Evolutionary conservation across 495 filamentous ascomycete species (phyloP).

Genomic region (Xanthoparmelia taractica): DNA sequence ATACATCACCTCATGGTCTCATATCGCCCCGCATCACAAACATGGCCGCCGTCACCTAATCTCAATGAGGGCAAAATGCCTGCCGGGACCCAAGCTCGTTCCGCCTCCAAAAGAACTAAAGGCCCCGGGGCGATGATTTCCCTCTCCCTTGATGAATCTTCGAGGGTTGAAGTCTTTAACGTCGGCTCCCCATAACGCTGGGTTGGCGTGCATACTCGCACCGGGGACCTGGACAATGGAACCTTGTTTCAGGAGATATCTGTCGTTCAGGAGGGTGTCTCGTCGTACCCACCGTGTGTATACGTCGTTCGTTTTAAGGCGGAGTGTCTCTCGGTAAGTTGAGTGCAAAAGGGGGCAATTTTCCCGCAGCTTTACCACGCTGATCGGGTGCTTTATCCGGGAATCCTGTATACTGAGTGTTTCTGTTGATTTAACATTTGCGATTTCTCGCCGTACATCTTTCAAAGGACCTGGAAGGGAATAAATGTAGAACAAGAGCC

Average conservation of each 20-base stretch:
- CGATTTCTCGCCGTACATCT: constrained; percentile 22
- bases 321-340: constrained; percentile 20
- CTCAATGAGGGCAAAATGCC: constrained; percentile 25
- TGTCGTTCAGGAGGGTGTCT: constrained; percentile 22
- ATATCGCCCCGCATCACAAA: constrained; percentile 23
- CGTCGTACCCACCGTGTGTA: constrained; percentile 21
- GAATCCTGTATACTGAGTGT: not conserved
- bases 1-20: constrained; percentile 3
- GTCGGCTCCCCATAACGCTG: constrained; percentile 19
- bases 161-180: constrained; percentile 20
- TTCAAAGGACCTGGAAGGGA: constrained; percentile 15
- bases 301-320: constrained; percentile 14
- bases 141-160: constrained; percentile 18
- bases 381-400: not conserved
- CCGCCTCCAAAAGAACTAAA: constrained; percentile 30
- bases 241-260: constrained; percentile 26
- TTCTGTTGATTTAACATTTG: not conserved
- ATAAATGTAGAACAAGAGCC: constrained; percentile 25
- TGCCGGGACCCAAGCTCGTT: constrained; percentile 22
- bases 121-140: constrained; percentile 16
- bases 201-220: constrained; percentile 20
- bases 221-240: constrained; percentile 20
- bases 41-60: constrained; percentile 18
- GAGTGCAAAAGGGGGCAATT: constrained; percentile 15
- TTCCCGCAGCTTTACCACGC: constrained; percentile 3